Evolutionary conservation across 352 stramenopile species (phyloP), one percentile per base, ranked within the genome.

Genomic region (Pythium pyrilobum): DNA sequence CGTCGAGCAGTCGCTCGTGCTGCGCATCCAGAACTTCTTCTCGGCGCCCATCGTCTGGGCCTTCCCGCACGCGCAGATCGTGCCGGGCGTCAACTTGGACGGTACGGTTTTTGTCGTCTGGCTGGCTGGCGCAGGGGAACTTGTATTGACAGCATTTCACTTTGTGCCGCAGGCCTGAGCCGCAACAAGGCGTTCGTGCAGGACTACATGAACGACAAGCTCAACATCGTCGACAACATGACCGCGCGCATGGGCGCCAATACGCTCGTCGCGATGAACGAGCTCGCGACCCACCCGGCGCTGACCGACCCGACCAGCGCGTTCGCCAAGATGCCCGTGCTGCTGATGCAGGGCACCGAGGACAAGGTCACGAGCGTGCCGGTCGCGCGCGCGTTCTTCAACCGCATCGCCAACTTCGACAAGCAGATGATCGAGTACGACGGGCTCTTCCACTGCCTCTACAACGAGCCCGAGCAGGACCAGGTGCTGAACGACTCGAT

Each of bases 361-460:
- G 77, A 88, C 60, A 65, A 64, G 21, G 59, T 85, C 24, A 74
- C 69, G 16, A 79, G 77, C 25, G 56, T 72, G 32, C 46, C 62
- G 23, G 46, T 67, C 8, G 41, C 68, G 10, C 51, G 64, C 2
- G 58, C 56, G 27, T 88, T 88, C 36, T 81, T 68, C 49, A 40
- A 66, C 25, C 53, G 45, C 7, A 63, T 85, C 37, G 55, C 34
- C n/a, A 80, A 62, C 49, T 54, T 63, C 21, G 73, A 88, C 72
- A 88, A 85, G 65, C 53, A 79, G 52, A 75, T 83, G 49, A 78
- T 82, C 48, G 18, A 78, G 42, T 88, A 83, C 41, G 66, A 78
- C 8, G 77, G 74, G 2, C 40, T 85, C 13, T 85, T 67, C 50
- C 74, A 88, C 67, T 81, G 73, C 60, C 61, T 88, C 32, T 86